A percentile compares a stretch with the other conserved stretches of the same genome.
Conservation (phyloP, 495 filamentous ascomycete genomes). For the Friedmanniomyces endolithicus region DNA sequence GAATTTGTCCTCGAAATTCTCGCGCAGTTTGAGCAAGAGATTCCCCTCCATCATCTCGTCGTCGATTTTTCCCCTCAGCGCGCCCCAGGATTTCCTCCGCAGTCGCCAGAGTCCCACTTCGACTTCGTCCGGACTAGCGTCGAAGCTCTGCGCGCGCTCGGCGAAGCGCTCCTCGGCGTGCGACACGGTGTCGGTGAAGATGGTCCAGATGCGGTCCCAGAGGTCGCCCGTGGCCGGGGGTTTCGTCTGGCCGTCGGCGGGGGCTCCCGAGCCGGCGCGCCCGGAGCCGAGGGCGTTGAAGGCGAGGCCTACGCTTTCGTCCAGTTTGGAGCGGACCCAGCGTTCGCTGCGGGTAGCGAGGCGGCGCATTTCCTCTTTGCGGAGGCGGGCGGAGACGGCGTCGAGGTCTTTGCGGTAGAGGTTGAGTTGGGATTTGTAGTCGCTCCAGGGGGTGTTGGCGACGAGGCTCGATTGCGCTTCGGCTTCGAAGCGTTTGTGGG, state of each 20-base stretch:
- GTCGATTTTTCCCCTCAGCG: slow-evolving; percentile 77
- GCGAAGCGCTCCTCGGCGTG: slow-evolving; percentile 78
- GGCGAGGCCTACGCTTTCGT: slow-evolving; percentile 78
- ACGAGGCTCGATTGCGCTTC: slow-evolving; percentile 64
- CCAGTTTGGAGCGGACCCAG: slow-evolving; percentile 77
- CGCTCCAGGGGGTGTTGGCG: slow-evolving; percentile 68
- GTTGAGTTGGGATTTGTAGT: slow-evolving; percentile 51
- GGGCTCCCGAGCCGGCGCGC: slow-evolving; percentile 63
- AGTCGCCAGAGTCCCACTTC: slow-evolving; percentile 88
- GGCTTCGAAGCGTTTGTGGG: slow-evolving; percentile 61
- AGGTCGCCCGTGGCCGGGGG: slow-evolving; percentile 64
- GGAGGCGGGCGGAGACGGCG: slow-evolving; percentile 65
- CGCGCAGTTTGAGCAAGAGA: slow-evolving; percentile 82
- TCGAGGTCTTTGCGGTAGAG: slow-evolving; percentile 69
- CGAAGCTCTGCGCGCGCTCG: slow-evolving; percentile 80
- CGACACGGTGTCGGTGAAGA: slow-evolving; percentile 71
- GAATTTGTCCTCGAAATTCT: slow-evolving; percentile 99
- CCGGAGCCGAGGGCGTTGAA: slow-evolving; percentile 90
- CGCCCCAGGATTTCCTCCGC: slow-evolving; percentile 85
- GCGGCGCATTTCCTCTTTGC: slow-evolving; percentile 90
- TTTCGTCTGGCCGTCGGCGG: slow-evolving; percentile 63
- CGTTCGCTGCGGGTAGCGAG: slow-evolving; percentile 81
- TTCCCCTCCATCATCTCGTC: slow-evolving; percentile 98
- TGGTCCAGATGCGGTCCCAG: slow-evolving; percentile 91
- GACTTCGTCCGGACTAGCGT: slow-evolving; percentile 81